Evolutionary conservation across 1,284 basidiomycete species (phyloP).

Genomic region (Pyrrhoderma lamaoense): DNA sequence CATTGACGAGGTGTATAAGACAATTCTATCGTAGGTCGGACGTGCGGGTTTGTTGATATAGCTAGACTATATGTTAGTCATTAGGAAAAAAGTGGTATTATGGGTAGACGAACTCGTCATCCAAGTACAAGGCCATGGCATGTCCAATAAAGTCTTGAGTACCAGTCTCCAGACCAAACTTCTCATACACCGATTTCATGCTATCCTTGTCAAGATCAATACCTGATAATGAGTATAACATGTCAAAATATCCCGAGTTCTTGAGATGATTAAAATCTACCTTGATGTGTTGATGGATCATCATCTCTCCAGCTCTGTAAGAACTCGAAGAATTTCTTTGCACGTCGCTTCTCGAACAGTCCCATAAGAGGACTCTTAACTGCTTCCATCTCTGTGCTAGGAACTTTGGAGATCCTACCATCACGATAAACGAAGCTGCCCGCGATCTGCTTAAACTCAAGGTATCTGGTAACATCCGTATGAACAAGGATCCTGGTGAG

Average conservation of each 20-base stretch:
- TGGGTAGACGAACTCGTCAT: slow-evolving; percentile 77
- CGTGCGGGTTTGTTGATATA: slow-evolving; percentile 92
- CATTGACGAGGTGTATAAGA: slow-evolving; percentile 98
- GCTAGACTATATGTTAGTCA: slow-evolving; percentile 34
- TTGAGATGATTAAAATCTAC: slow-evolving; percentile 34
- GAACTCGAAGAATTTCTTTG: slow-evolving; percentile 99
- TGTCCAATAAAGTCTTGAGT: slow-evolving; percentile 99
- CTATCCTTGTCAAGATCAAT: slow-evolving; percentile 80
- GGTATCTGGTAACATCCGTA: slow-evolving; percentile 97
- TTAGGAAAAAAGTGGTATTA: neutral
- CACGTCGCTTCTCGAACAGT: slow-evolving; percentile 95
- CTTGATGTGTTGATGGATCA: slow-evolving; percentile 93
- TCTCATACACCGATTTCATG: slow-evolving; percentile 93
- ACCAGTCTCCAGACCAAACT: slow-evolving; percentile 94
- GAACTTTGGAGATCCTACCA: slow-evolving; percentile 96
- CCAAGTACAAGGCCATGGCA: slow-evolving; percentile 97
- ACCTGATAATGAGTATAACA: slow-evolving; percentile 40
- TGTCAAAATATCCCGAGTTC: slow-evolving; percentile 2
- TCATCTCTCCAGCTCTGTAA: slow-evolving; percentile 93
- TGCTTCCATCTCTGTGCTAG: slow-evolving; percentile 96
- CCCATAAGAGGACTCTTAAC: slow-evolving; percentile 95
- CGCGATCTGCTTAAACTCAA: slow-evolving; percentile 99
- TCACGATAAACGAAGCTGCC: slow-evolving; percentile 98
- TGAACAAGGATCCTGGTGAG: slow-evolving; percentile 98
- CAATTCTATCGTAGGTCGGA: slow-evolving; percentile 88